Evolutionary conservation across 2,329 filamentous ascomycete genomes (phyloP), one percentile per base, ranked within the genome.

Genomic region (Arthrobotrys entomopaga): DNA sequence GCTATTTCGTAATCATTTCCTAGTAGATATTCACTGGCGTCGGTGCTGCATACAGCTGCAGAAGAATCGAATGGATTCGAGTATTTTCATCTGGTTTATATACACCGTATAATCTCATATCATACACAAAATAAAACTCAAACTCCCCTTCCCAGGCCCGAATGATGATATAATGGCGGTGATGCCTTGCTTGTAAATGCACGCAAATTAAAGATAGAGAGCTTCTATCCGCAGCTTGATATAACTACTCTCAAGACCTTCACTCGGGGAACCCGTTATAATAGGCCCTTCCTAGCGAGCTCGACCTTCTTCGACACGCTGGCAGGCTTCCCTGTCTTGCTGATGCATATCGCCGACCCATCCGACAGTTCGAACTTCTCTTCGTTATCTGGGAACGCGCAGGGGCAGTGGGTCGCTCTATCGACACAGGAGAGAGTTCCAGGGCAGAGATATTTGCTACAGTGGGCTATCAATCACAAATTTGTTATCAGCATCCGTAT

Each of bases 361-460:
- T 93, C 90, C 3, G 85, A 59, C 29, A 89, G 79, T 81, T 91
- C 91, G 76, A 92, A 87, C 80, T 95, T 95, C 77, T 94, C 91
- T 80, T 94, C 89, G 75, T 90, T 84, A 7, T 84, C 82, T 0
- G 90, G 89, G 84, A 90, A 96, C 1, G 92, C 86, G 83, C 95
- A 99, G 26, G 95, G 95, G 82, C 95, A 99, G 83, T 99, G 95
- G 81, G 98, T 94, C 0, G 95, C 93, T 83, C 96, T 95, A 81
- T 96, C 90, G 5, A 99, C 95, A 84, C 95, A 99, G 40, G 93
- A 91, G 73, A 99, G 87, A 0, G 95, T 98, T 77, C 92, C 92
- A 1, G 95, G 93, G 81, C 95, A 99, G 65, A 99, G 89, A 81
- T 97, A 99, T 78, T 94, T 93, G 79, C 91, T 88, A 85, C 95